Evolutionary conservation across 2,329 filamentous ascomycete genomes (phyloP).

Genomic region (Apiospora hydei): DNA sequence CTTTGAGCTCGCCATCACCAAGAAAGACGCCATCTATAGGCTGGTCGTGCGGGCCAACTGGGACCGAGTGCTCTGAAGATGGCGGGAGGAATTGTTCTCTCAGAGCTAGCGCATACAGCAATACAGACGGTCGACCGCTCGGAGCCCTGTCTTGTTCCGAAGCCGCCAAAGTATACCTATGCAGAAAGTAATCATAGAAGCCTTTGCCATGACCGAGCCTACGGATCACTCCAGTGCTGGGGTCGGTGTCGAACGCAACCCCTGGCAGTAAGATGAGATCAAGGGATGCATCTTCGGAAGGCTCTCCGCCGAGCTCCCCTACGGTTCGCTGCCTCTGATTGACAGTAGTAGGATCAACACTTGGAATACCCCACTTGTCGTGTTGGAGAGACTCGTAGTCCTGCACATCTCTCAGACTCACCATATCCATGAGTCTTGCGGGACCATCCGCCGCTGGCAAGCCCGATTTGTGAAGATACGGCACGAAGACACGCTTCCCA

Average conservation of each 20-base stretch:
- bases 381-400: conserved; percentile 81
- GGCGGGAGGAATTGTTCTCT: conserved; percentile 79
- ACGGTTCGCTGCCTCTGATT: conserved; percentile 75
- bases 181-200: conserved; percentile 94
- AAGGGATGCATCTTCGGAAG: conserved; percentile 59
- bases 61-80: conserved; percentile 68
- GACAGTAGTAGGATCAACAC: conserved; percentile 72
- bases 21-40: conserved; percentile 79
- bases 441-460: conserved; percentile 61
- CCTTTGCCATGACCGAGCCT: conserved; percentile 93
- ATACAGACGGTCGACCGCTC: conserved; percentile 48
- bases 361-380: conserved; percentile 97
- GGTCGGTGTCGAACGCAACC: conserved; percentile 82
- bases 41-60: conserved; percentile 79
- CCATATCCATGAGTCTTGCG: conserved; percentile 88
- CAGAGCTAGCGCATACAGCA: conserved; percentile 80
- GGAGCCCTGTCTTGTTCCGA: conserved; percentile 43
- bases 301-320: conserved; percentile 61
- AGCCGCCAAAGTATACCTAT: conserved; percentile 66
- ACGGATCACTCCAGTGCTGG: conserved; percentile 62
- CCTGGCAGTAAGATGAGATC: conserved; percentile 93
- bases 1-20: conserved; percentile 69
- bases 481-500: conserved; percentile 90
- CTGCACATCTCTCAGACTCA: conserved; percentile 73
- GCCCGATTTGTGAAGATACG: conserved; percentile 77